Evolutionary conservation across 805 yeast genomes (phyloP).

Genomic region (Komagataella ulmi): DNA sequence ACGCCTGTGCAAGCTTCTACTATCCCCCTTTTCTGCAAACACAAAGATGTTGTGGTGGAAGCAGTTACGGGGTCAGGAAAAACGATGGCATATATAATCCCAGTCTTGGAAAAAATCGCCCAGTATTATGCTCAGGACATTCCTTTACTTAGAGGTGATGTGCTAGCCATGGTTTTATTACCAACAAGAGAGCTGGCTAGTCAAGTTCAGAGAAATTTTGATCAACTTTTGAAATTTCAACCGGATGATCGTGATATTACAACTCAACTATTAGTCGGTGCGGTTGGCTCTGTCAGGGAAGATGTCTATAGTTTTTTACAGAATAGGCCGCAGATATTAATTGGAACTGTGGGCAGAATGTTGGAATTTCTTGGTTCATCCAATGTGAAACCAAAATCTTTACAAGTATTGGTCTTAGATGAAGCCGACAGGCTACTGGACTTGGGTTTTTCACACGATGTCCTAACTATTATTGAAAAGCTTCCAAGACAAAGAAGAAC

Average conservation of each 20-base stretch:
- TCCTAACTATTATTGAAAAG: constrained; percentile 47
- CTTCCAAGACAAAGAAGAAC: constrained; percentile 89
- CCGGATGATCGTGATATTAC: constrained; percentile 34
- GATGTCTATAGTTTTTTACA: constrained; percentile 50
- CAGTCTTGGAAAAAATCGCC: constrained; percentile 66
- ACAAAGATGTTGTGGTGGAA: constrained; percentile 83
- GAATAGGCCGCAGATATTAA: constrained; percentile 55
- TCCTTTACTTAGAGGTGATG: constrained; percentile 14
- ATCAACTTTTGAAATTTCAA: constrained; percentile 43
- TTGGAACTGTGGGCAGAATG: constrained; percentile 89
- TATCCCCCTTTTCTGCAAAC: constrained; percentile 84
- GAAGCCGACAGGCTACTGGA: constrained; percentile 90
- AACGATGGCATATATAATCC: constrained; percentile 82
- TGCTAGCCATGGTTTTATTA: constrained; percentile 54
- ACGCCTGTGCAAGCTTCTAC: constrained; percentile 85
- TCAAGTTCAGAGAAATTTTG: constrained; percentile 58
- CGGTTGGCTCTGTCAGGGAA: constrained; percentile 48
- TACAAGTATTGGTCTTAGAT: constrained; percentile 72
- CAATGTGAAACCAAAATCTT: constrained; percentile 42
- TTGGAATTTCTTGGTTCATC: constrained; percentile 56
- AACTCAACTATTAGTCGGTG: constrained; percentile 56
- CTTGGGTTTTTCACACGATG: constrained; percentile 56
- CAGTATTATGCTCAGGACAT: constrained; percentile 23
- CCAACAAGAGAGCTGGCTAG: constrained; percentile 56
- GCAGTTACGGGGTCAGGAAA: constrained; percentile 96